phyloP scores from a whole-genome alignment of 78 protist genomes.

The Emiliania huxleyi region DNA sequence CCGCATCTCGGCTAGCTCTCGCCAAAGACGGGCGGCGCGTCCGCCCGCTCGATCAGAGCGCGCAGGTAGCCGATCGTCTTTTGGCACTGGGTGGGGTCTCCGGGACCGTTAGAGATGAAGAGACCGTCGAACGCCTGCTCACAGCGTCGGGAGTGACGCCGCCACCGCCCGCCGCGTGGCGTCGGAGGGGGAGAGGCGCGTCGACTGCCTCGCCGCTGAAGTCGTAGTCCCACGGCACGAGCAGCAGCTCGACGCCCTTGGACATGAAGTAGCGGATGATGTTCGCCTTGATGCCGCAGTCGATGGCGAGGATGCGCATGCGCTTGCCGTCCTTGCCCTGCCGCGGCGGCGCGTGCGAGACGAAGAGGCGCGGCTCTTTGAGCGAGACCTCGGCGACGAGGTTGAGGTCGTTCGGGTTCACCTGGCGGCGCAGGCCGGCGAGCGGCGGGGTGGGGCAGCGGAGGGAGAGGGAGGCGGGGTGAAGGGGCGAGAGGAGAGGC shows the following conservation, averaged over 20 bases:
- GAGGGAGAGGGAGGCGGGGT: not conserved
- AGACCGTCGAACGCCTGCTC: slow-evolving; percentile 83
- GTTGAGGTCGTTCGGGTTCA: slow-evolving; percentile 67
- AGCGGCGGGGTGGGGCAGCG: not conserved
- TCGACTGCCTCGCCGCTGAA: slow-evolving; percentile 67
- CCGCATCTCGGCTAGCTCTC: too few relatives aligned
- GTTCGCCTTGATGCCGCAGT: slow-evolving; percentile 90
- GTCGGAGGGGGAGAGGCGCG: too few relatives aligned
- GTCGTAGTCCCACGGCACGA: slow-evolving; percentile 95
- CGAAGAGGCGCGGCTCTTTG: not conserved
- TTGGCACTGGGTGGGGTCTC: not conserved
- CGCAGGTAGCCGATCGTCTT: too few relatives aligned
- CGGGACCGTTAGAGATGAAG: slow-evolving; percentile 73
- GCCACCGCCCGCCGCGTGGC: too few relatives aligned
- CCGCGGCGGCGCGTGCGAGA: not conserved
- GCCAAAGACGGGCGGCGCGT: too few relatives aligned
- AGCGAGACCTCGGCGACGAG: slow-evolving; percentile 69
- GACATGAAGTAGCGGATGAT: slow-evolving; percentile 79
- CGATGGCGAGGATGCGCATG: slow-evolving; percentile 79
- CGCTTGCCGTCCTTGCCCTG: not conserved
- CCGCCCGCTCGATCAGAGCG: too few relatives aligned
- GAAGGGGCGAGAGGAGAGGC: not conserved
- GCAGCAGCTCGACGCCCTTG: slow-evolving; percentile 79
- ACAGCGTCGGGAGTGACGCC: slow-evolving; percentile 14
- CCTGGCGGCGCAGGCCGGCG: not conserved